Evolutionary conservation across 768 basidiomycete species (phyloP).

Genomic region (Sarcodon aspratus): DNA sequence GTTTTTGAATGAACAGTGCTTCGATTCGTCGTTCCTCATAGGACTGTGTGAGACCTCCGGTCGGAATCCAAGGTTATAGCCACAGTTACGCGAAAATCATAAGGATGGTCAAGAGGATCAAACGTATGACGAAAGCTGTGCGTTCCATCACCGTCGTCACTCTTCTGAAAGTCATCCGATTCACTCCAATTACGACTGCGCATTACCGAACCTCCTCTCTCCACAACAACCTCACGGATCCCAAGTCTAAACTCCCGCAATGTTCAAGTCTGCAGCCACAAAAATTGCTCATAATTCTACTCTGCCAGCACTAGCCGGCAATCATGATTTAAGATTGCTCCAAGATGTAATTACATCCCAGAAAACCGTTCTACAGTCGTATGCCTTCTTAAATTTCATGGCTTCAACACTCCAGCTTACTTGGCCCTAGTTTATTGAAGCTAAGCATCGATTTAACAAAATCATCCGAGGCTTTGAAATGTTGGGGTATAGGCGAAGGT

Average conservation of each 20-base stretch:
- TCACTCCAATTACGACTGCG: too few relatives aligned
- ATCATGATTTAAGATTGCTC: slow-evolving; percentile 68
- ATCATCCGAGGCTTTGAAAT: slow-evolving; percentile 58
- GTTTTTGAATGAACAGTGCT: too few relatives aligned
- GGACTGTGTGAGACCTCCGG: too few relatives aligned
- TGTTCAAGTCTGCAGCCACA: slow-evolving; percentile 72
- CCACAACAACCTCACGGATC: too few relatives aligned
- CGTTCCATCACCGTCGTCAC: too few relatives aligned
- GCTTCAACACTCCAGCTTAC: not conserved
- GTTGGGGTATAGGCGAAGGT: slow-evolving; percentile 72
- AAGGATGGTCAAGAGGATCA: too few relatives aligned
- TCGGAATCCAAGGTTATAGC: too few relatives aligned
- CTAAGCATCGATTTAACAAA: slow-evolving; percentile 55
- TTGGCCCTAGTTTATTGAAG: slow-evolving; percentile 39
- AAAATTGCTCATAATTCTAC: slow-evolving; percentile 87
- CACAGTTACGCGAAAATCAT: too few relatives aligned
- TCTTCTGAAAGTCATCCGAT: too few relatives aligned
- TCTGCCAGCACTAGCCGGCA: slow-evolving; percentile 56
- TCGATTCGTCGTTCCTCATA: too few relatives aligned
- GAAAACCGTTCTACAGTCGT: slow-evolving; percentile 73
- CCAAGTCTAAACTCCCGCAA: slow-evolving; percentile 13
- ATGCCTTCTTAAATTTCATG: slow-evolving; percentile 14
- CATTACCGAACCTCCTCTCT: too few relatives aligned
- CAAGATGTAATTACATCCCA: slow-evolving; percentile 88
- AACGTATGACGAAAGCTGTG: too few relatives aligned